A percentile compares a stretch with the other conserved stretches of the same genome.
These are phyloP conservation scores for Penicillium hesseltinei DNA, from an alignment of 2,329 filamentous ascomycete species.

Conservation along the genomic window DNA sequence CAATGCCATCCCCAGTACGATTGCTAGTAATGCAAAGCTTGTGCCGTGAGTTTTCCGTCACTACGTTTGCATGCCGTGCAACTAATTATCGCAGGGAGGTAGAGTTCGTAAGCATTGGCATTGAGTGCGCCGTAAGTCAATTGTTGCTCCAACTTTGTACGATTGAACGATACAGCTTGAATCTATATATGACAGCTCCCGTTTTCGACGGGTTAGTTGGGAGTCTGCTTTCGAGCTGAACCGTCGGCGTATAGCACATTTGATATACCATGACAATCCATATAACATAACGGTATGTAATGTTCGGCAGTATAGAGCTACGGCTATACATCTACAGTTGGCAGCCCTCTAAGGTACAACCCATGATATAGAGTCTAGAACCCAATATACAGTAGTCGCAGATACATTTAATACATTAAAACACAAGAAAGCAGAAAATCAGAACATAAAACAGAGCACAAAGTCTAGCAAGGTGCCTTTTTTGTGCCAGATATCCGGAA, in stretches of 20 bases:
- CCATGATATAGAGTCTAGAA: conserved; percentile 23
- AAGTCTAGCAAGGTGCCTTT: conserved; percentile 44
- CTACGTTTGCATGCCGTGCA: not conserved
- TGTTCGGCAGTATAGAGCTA: not conserved
- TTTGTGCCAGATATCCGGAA: conserved; percentile 78
- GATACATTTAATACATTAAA: conserved; percentile 12
- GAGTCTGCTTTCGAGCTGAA: not conserved
- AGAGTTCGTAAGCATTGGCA: not conserved
- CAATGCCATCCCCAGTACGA: not conserved
- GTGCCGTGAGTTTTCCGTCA: not conserved
- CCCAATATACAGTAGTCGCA: conserved; percentile 38
- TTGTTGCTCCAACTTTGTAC: too few species aligned
- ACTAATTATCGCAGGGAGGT: not conserved
- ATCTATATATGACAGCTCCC: not conserved
- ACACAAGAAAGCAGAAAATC: conserved; percentile 40
- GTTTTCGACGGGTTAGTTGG: not conserved
- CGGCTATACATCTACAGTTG: not conserved
- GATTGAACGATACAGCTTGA: too few species aligned
- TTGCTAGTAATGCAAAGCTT: not conserved
- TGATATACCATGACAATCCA: not conserved
- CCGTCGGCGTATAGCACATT: not conserved
- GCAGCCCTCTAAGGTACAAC: conserved; percentile 11
- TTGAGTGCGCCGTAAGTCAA: too few species aligned
- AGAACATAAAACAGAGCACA: conserved; percentile 31
- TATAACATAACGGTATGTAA: too few species aligned